Percentiles rank a stretch among this genome's conserved stretches.
Conservation (phyloP, 2,329 filamentous ascomycete species). For the Elsinoe perseae region DNA sequence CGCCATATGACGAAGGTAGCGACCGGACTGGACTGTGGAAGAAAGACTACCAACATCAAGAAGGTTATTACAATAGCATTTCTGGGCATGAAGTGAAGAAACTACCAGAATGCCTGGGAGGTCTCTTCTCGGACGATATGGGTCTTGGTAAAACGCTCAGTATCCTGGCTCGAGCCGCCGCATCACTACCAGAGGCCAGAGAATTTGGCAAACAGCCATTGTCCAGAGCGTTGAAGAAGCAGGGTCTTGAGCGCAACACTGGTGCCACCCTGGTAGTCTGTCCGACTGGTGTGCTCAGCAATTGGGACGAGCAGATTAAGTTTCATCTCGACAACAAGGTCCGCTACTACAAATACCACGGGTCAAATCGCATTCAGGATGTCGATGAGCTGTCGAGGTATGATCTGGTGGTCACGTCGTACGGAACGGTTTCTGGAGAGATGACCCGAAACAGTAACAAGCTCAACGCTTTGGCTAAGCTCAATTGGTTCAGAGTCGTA, state of each 20-base stretch:
- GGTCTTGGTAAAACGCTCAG: slow-evolving; percentile 56
- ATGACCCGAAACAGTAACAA: slow-evolving; percentile 22
- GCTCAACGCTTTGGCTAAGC: slow-evolving; percentile 62
- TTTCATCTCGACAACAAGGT: slow-evolving; percentile 64
- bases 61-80: slow-evolving; percentile 73
- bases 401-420: slow-evolving; percentile 87
- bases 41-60: slow-evolving; percentile 50
- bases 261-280: slow-evolving; percentile 79
- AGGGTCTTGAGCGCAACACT: slow-evolving; percentile 55
- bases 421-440: slow-evolving; percentile 79
- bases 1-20: slow-evolving; percentile 33
- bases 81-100: slow-evolving; percentile 54
- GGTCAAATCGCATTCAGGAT: slow-evolving; percentile 64
- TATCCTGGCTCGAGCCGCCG: slow-evolving; percentile 68
- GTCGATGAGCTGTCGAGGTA: slow-evolving; percentile 59
- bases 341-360: slow-evolving; percentile 79
- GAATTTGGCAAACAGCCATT: slow-evolving; percentile 55
- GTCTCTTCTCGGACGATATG: slow-evolving; percentile 46
- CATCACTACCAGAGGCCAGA: slow-evolving; percentile 54
- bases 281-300: slow-evolving; percentile 82
- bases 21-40: slow-evolving; percentile 65
- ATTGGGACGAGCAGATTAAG: slow-evolving; percentile 90
- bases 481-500: slow-evolving; percentile 90
- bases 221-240: slow-evolving; percentile 26
- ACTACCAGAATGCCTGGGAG: slow-evolving; percentile 34